Evolutionary conservation across 768 basidiomycete genomes (phyloP).

Genomic region (Serendipita sp.): DNA sequence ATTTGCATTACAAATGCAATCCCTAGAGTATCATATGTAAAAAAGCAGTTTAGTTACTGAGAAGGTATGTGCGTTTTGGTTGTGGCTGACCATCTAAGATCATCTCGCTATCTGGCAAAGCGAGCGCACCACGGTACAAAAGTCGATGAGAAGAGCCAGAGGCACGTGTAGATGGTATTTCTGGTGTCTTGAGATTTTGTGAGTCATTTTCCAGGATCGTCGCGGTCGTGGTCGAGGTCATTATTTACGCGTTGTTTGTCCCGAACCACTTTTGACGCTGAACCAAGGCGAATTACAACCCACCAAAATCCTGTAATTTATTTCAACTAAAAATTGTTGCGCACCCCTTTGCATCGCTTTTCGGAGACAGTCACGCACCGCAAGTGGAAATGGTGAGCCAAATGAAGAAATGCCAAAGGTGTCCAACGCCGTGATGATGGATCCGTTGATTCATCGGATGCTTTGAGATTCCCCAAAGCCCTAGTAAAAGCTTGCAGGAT

Average conservation of each 20-base stretch:
- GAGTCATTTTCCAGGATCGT: background rate
- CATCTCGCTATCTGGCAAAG: constrained; percentile 8
- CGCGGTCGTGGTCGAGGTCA: constrained; percentile 1
- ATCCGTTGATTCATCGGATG: too few species aligned
- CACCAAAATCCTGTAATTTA: too few species aligned
- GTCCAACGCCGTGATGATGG: too few species aligned
- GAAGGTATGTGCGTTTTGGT: too few species aligned
- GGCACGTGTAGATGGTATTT: background rate
- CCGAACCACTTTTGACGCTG: background rate
- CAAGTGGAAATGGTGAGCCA: background rate
- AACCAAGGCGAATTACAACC: too few species aligned
- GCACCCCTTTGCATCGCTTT: background rate
- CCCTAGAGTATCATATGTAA: background rate
- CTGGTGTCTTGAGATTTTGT: background rate
- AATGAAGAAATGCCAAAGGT: too few species aligned
- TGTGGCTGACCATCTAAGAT: constrained; percentile 5
- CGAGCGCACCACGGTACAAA: constrained; percentile 5
- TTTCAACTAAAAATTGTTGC: too few species aligned
- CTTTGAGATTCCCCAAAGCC: background rate
- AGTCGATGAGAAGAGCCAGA: background rate
- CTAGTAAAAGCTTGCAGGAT: too few species aligned
- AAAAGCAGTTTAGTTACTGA: background rate
- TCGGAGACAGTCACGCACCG: background rate
- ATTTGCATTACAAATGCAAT: constrained; percentile 5
- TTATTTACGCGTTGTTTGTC: constrained; percentile 6